Evolutionary conservation across 306 rosid species (phyloP).

Genomic region (Rubus idaeus): DNA sequence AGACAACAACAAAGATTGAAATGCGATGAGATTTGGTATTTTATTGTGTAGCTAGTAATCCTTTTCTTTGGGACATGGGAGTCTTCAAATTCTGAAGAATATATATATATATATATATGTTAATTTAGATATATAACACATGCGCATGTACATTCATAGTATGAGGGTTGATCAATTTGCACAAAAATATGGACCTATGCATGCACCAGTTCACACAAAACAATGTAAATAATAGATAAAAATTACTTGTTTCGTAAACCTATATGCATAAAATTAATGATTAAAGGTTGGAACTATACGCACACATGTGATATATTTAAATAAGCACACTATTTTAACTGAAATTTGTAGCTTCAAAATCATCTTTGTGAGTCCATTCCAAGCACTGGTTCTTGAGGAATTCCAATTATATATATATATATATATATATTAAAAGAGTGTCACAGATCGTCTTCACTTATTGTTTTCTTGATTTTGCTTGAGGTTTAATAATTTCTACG

Average conservation of each 20-base stretch:
- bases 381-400: too few species aligned
- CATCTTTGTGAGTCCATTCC: too few species aligned
- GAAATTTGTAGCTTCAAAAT: too few species aligned
- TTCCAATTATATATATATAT: too few species aligned
- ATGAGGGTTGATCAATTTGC: background rate
- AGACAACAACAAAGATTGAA: background rate
- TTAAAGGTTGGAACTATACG: background rate
- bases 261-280: too few species aligned
- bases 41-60: background rate
- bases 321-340: too few species aligned
- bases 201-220: conserved; percentile 5
- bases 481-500: background rate
- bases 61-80: background rate
- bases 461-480: background rate
- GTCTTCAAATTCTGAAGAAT: background rate
- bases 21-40: background rate
- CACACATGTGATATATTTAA: background rate
- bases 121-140: too few species aligned
- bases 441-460: too few species aligned
- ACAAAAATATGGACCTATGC: background rate
- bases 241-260: background rate
- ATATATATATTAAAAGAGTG: too few species aligned
- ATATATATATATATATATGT: too few species aligned
- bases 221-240: background rate
- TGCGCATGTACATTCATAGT: background rate